Conservation (phyloP, 2,329 filamentous ascomycete species). For the Trichoderma oligosporum region DNA sequence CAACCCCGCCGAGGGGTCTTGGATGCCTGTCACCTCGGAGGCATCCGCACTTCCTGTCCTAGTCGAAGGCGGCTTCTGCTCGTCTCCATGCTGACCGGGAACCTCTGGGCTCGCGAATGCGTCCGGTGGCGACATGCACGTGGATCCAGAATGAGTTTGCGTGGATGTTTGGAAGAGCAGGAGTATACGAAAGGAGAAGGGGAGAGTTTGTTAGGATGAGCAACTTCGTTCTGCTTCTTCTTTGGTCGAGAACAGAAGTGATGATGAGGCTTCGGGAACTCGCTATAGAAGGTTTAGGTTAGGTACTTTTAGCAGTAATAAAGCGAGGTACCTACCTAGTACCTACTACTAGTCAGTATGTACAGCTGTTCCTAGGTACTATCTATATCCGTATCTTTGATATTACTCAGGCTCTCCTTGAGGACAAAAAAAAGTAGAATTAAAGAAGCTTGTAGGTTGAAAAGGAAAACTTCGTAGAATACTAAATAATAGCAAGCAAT, state of each 20-base stretch:
- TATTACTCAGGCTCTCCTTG: too few species aligned
- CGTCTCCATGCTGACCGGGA: slow-evolving; percentile 28
- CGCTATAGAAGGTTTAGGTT: too few species aligned
- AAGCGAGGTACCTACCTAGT: too few species aligned
- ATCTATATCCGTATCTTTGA: too few species aligned
- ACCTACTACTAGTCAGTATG: too few species aligned
- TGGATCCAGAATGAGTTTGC: background rate
- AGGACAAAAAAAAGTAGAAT: background rate
- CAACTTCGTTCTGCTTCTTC: too few species aligned
- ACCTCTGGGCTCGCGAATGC: slow-evolving; percentile 27
- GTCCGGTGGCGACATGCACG: slow-evolving; percentile 39
- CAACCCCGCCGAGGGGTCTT: slow-evolving; percentile 19
- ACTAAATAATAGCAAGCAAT: too few species aligned
- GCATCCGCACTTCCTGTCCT: slow-evolving; percentile 25
- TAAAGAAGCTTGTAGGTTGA: background rate
- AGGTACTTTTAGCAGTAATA: too few species aligned
- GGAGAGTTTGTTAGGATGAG: background rate
- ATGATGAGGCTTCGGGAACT: too few species aligned
- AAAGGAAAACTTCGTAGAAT: too few species aligned
- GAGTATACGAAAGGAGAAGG: background rate
- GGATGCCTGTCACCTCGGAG: slow-evolving; percentile 27
- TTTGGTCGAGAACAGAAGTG: too few species aligned
- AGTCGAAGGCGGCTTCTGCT: slow-evolving; percentile 26
- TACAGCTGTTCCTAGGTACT: too few species aligned
- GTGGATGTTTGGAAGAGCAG: background rate